Conservation (phyloP, 2,329 filamentous ascomycete species). For the Aspergillus pseudotamarii region DNA sequence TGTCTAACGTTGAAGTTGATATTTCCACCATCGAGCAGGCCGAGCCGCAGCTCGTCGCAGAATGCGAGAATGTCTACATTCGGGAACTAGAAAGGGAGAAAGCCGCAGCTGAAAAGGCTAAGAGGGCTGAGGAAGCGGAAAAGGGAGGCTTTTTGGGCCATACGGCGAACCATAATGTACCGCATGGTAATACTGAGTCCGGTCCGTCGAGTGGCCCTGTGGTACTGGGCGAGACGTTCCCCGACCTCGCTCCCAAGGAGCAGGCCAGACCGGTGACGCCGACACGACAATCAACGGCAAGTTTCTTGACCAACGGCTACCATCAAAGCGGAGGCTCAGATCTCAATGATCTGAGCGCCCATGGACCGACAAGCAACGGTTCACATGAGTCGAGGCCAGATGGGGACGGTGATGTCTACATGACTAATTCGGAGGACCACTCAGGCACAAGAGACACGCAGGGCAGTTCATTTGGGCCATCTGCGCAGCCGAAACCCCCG, state of each 20-base stretch:
- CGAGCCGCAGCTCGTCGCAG: slow-evolving; percentile 63
- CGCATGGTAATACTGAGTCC: slow-evolving; percentile 56
- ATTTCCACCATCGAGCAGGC: slow-evolving; percentile 72
- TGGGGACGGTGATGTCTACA: slow-evolving; percentile 61
- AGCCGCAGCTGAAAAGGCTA: slow-evolving; percentile 60
- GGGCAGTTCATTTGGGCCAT: slow-evolving; percentile 53
- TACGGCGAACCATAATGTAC: slow-evolving; percentile 55
- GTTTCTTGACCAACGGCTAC: slow-evolving; percentile 60
- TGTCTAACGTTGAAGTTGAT: slow-evolving; percentile 93
- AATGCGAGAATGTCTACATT: slow-evolving; percentile 81
- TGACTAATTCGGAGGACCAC: slow-evolving; percentile 57
- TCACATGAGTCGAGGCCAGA: slow-evolving; percentile 48
- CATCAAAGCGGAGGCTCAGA: slow-evolving; percentile 48
- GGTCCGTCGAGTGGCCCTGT: slow-evolving; percentile 54
- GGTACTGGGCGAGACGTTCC: slow-evolving; percentile 66
- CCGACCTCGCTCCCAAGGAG: slow-evolving; percentile 53
- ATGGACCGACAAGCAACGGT: slow-evolving; percentile 58
- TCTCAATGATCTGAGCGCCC: slow-evolving; percentile 38
- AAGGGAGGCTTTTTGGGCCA: slow-evolving; percentile 44
- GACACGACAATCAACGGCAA: slow-evolving; percentile 53
- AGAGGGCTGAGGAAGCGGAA: slow-evolving; percentile 42
- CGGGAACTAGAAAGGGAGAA: slow-evolving; percentile 72
- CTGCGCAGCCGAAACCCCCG: slow-evolving; percentile 51
- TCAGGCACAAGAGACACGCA: slow-evolving; percentile 47
- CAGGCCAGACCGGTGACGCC: slow-evolving; percentile 58